Percentiles rank a stretch among this genome's conserved stretches.
phyloP scores from a whole-genome alignment of 306 rosid species.

The Cicer bijugum region DNA sequence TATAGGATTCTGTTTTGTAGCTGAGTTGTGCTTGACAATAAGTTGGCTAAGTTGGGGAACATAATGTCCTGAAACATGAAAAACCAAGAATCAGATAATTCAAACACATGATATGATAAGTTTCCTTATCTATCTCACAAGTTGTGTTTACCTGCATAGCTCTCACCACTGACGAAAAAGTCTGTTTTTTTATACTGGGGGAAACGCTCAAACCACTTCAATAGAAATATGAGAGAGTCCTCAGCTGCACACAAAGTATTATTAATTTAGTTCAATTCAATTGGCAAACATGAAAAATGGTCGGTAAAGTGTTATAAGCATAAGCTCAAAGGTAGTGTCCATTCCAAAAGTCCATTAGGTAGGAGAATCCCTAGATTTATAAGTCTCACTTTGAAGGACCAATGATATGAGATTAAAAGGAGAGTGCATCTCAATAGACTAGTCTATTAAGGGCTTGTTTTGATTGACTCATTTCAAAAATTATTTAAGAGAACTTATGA shows the following conservation, averaged over 20 bases:
- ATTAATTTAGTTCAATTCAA: neutral
- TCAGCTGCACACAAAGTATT: constrained; percentile 56
- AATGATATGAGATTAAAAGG: neutral
- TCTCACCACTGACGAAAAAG: constrained; percentile 79
- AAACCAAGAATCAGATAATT: neutral
- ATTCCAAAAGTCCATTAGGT: neutral
- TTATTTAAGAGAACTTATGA: too few relatives aligned
- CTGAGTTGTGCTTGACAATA: constrained; percentile 67
- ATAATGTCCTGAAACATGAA: constrained; percentile 73
- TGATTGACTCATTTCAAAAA: too few relatives aligned
- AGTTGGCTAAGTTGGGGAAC: constrained; percentile 94
- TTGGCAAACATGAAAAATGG: neutral
- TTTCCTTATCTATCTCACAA: constrained; percentile 19
- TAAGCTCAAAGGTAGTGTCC: neutral
- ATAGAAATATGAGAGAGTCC: constrained; percentile 67
- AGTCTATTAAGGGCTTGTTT: neutral
- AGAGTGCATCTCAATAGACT: neutral
- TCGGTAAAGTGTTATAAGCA: neutral
- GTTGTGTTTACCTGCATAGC: constrained; percentile 76
- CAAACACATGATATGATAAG: neutral
- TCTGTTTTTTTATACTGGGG: constrained; percentile 73
- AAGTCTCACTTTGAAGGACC: neutral
- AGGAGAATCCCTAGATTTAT: neutral
- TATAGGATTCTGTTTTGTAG: constrained; percentile 51
- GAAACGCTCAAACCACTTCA: constrained; percentile 86